Base-by-base conservation (phyloP, 768 basidiomycete genomes). In the Russula compacta region DNA sequence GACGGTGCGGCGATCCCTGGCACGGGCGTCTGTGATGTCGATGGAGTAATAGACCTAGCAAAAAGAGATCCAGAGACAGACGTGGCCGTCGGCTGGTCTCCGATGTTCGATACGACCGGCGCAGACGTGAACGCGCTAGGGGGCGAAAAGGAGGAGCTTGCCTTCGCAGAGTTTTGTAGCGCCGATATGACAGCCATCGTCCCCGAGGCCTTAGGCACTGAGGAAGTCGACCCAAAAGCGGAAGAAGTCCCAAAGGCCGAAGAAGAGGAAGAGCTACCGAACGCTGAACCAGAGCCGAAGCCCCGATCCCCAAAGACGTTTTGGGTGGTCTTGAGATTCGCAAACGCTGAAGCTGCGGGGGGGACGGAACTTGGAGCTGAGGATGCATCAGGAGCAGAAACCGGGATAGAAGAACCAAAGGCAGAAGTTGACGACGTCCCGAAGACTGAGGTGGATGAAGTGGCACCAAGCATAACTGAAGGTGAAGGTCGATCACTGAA, bases 241-340 rank as follows among this genome's bases (percentile, higher is more conserved):
- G 58, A 54, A 10, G 65, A 50, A 4, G 60, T 35, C 29, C 64
- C 66, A 39, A 68, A 70, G 4, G 64, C 63, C 7, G 69, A 68
- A 0, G 61, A 53, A 38, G 66, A 50, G 5, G 50, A 54, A 8
- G 63, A 62, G 33, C 52, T 54, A 6, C 65, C 64, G 21, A 69
- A 69, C 2, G 60, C 63, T 15, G 70, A 54, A 39, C 58, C 39
- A 12, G 56, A 55, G 50, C 71, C 40, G 40, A 65, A 68, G 15
- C 42, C 6, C 17, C 38, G 32, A 8, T 55, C 69, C 1, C 72
- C 72, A 58, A 78, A 78, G 6, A 67, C 69, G 39, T 73, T 78
- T 1, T 72, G 70, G 4, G 67, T 63, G 0, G 74, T 65, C 11
- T 69, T 66, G 7, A 77, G 56, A 53, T 69, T 69, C 43, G 75